Conservation (phyloP, 768 basidiomycete genomes). For the Lentinula raphanica region DNA sequence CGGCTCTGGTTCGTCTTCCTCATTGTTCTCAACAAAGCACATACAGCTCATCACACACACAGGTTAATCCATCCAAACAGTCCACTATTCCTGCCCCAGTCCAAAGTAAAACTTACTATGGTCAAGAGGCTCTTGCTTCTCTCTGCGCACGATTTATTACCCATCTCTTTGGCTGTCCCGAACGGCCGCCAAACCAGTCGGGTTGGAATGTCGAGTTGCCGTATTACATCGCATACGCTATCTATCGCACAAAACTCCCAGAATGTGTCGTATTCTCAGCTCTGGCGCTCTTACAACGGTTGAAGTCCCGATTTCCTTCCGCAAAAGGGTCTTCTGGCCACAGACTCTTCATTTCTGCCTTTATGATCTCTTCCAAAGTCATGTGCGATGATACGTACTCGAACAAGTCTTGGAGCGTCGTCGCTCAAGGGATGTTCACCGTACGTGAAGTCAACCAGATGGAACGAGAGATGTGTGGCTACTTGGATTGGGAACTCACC, state of each 20-base stretch:
- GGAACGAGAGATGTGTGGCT: slow-evolving; percentile 90
- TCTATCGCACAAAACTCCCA: slow-evolving; percentile 78
- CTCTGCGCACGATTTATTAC: slow-evolving; percentile 77
- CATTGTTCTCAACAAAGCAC: background rate
- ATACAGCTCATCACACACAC: background rate
- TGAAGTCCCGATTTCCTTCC: slow-evolving; percentile 87
- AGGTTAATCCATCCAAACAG: background rate
- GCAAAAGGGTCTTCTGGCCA: slow-evolving; percentile 88
- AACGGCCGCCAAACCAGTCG: slow-evolving; percentile 56
- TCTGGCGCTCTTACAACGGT: slow-evolving; percentile 65
- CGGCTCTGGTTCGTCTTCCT: background rate
- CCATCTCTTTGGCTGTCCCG: slow-evolving; percentile 82
- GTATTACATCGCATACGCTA: slow-evolving; percentile 80
- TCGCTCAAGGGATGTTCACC: slow-evolving; percentile 82
- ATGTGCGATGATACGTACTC: slow-evolving; percentile 93
- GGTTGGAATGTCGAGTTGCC: slow-evolving; percentile 60
- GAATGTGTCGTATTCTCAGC: slow-evolving; percentile 66
- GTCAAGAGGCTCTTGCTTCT: slow-evolving; percentile 70
- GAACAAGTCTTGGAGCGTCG: slow-evolving; percentile 89
- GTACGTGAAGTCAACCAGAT: slow-evolving; percentile 93
- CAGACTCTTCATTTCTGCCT: slow-evolving; percentile 83
- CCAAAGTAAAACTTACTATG: slow-evolving; percentile 43
- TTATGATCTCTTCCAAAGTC: slow-evolving; percentile 89
- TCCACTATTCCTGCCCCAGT: background rate
- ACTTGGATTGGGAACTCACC: slow-evolving; percentile 88